Conservation (phyloP, 495 filamentous ascomycete species). For the Lophiostoma macrostomum region DNA sequence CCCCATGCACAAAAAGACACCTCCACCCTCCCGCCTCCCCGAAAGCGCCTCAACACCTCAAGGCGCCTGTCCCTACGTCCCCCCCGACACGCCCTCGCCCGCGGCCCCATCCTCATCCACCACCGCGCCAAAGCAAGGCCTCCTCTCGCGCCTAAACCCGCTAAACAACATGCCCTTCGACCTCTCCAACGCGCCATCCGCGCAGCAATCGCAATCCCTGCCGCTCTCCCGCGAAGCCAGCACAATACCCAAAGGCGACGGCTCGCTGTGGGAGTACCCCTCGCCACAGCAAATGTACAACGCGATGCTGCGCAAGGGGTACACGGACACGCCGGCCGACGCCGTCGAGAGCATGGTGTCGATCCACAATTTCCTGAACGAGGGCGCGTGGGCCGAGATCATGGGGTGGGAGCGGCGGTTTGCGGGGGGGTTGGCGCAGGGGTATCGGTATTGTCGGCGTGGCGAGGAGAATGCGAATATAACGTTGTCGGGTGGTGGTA, state of each 20-base stretch:
- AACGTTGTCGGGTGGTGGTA: too few species aligned
- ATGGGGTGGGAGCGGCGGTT: conserved; percentile 88
- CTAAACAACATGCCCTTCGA: conserved; percentile 94
- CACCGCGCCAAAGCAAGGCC: conserved; percentile 32
- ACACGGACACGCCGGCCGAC: conserved; percentile 87
- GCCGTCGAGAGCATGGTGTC: conserved; percentile 97
- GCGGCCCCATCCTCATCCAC: conserved; percentile 47
- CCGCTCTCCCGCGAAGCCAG: conserved; percentile 75
- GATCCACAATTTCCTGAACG: conserved; percentile 96
- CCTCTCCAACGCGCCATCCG: conserved; percentile 72
- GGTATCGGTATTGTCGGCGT: conserved; percentile 70
- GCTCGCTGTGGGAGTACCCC: conserved; percentile 89
- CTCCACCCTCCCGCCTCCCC: conserved; percentile 44
- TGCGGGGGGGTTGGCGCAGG: conserved; percentile 61
- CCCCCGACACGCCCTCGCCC: conserved; percentile 45
- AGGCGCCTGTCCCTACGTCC: conserved; percentile 48
- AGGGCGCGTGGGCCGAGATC: conserved; percentile 94
- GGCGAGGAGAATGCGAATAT: conserved; percentile 57
- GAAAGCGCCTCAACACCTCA: conserved; percentile 43
- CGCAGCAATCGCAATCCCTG: conserved; percentile 67
- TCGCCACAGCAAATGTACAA: conserved; percentile 99
- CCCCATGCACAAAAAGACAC: conserved; percentile 75
- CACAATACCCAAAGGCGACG: conserved; percentile 80
- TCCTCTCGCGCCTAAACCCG: conserved; percentile 75
- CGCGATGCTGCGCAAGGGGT: conserved; percentile 89